Conservation (phyloP, 768 basidiomycete genomes). For the Coprinopsis strossmayeri region DNA sequence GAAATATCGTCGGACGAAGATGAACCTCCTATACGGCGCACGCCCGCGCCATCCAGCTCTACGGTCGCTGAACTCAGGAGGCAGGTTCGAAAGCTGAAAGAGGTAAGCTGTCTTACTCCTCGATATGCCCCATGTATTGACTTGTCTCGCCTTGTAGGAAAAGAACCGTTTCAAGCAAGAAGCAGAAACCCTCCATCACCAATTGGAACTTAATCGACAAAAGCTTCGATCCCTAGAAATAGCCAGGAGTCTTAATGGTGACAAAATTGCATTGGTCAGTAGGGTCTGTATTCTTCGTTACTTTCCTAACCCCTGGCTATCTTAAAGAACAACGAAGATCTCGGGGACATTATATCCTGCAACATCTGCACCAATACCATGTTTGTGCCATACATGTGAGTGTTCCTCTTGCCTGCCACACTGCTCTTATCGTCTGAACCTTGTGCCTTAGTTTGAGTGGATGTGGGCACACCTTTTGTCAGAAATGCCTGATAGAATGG, state of each 20-base stretch:
- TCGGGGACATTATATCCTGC: slow-evolving; percentile 54
- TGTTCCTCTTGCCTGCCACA: neutral
- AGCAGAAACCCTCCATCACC: slow-evolving; percentile 18
- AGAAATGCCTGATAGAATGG: slow-evolving; percentile 53
- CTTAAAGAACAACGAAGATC: slow-evolving; percentile 30
- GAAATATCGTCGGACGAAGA: slow-evolving; percentile 60
- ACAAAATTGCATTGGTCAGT: slow-evolving; percentile 26
- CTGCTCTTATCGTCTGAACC: neutral
- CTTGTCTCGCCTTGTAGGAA: slow-evolving; percentile 21
- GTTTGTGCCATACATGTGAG: slow-evolving; percentile 62
- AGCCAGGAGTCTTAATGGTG: slow-evolving; percentile 18
- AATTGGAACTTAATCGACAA: slow-evolving; percentile 16
- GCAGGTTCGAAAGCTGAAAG: slow-evolving; percentile 36
- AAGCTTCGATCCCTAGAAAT: slow-evolving; percentile 15
- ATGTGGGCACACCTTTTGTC: slow-evolving; percentile 71
- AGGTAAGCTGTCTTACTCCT: slow-evolving; percentile 27
- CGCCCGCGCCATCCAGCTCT: slow-evolving; percentile 13
- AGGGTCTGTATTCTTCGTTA: neutral
- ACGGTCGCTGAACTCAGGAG: slow-evolving; percentile 28
- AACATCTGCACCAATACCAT: slow-evolving; percentile 59
- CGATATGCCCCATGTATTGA: neutral
- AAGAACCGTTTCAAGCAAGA: slow-evolving; percentile 24
- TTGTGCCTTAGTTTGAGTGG: slow-evolving; percentile 39
- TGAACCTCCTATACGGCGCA: slow-evolving; percentile 8
- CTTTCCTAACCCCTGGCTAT: neutral